Conservation (phyloP, 768 basidiomycete species). For the Tylopilus plumbeoviolaceoides region DNA sequence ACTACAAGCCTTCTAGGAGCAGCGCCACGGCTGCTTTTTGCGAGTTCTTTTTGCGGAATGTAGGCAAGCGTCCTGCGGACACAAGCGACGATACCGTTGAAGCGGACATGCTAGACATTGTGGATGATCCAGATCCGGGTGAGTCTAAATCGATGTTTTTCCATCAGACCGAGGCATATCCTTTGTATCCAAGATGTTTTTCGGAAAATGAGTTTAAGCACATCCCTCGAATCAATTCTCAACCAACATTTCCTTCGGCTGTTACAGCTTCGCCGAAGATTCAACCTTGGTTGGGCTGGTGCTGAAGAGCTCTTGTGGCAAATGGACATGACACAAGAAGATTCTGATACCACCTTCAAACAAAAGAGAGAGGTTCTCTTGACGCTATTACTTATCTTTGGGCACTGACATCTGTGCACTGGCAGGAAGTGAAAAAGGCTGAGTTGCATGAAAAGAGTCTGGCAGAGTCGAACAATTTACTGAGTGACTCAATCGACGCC, state of each 20-base stretch:
- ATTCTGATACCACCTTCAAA: slow-evolving; percentile 37
- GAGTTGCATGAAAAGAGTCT: slow-evolving; percentile 43
- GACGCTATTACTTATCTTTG: neutral
- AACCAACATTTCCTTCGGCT: slow-evolving; percentile 53
- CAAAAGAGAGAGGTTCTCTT: slow-evolving; percentile 29
- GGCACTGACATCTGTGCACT: neutral
- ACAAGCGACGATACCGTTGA: neutral
- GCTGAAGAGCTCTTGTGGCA: slow-evolving; percentile 52
- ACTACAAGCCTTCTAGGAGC: slow-evolving; percentile 56
- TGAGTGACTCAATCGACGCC: slow-evolving; percentile 48
- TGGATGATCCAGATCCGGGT: slow-evolving; percentile 1
- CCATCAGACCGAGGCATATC: slow-evolving; percentile 29
- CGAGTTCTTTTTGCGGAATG: slow-evolving; percentile 40
- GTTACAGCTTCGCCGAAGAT: slow-evolving; percentile 47
- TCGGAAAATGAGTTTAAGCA: slow-evolving; percentile 60
- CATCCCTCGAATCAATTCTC: slow-evolving; percentile 57
- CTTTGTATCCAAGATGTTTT: slow-evolving; percentile 36
- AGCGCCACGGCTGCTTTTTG: slow-evolving; percentile 46
- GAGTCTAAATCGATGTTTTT: neutral
- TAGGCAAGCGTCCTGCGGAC: slow-evolving; percentile 29
- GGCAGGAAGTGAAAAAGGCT: slow-evolving; percentile 25
- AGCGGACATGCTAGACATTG: neutral
- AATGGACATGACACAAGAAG: slow-evolving; percentile 42
- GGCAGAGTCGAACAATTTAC: slow-evolving; percentile 41
- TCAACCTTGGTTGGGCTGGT: slow-evolving; percentile 63